Evolutionary conservation across 805 yeast genomes (phyloP).

Genomic region (Myxozyma geophila): DNA sequence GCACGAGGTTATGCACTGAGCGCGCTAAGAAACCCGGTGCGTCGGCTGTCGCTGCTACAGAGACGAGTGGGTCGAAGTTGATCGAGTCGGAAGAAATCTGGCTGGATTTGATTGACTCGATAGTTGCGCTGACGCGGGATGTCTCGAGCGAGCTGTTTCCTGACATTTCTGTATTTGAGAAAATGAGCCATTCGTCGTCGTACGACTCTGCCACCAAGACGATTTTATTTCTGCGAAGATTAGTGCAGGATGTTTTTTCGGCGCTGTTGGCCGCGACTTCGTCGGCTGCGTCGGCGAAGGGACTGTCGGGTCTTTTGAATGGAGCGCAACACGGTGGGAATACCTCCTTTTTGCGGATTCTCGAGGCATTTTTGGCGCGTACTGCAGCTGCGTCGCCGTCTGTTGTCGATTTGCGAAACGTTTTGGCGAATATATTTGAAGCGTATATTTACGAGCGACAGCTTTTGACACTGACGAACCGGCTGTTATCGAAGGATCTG

Average conservation of each 20-base stretch:
- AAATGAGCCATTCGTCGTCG: constrained; percentile 31
- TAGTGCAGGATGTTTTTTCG: constrained; percentile 39
- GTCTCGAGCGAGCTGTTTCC: constrained; percentile 34
- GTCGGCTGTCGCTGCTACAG: not conserved
- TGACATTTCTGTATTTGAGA: constrained; percentile 30
- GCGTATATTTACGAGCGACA: constrained; percentile 38
- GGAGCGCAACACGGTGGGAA: constrained; percentile 8
- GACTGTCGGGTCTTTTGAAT: constrained; percentile 8
- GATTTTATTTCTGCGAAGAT: constrained; percentile 29
- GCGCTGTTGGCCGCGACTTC: constrained; percentile 34
- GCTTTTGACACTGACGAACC: constrained; percentile 32
- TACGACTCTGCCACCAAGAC: constrained; percentile 36
- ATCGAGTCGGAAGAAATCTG: constrained; percentile 32
- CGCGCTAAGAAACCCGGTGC: constrained; percentile 19
- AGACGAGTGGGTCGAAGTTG: not conserved
- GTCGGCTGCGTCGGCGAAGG: constrained; percentile 17
- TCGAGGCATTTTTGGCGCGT: constrained; percentile 32
- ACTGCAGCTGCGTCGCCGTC: constrained; percentile 37
- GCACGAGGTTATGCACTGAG: constrained; percentile 34
- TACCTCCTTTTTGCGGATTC: constrained; percentile 30
- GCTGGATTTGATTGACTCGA: constrained; percentile 34
- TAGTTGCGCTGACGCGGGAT: constrained; percentile 33
- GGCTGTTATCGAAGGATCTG: constrained; percentile 31
- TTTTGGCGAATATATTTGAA: constrained; percentile 36
- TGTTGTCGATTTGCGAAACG: constrained; percentile 34